These are phyloP conservation scores for Arabidopsis thaliana DNA, from an alignment of 345 rosid genomes.

Conservation along the genomic window DNA sequence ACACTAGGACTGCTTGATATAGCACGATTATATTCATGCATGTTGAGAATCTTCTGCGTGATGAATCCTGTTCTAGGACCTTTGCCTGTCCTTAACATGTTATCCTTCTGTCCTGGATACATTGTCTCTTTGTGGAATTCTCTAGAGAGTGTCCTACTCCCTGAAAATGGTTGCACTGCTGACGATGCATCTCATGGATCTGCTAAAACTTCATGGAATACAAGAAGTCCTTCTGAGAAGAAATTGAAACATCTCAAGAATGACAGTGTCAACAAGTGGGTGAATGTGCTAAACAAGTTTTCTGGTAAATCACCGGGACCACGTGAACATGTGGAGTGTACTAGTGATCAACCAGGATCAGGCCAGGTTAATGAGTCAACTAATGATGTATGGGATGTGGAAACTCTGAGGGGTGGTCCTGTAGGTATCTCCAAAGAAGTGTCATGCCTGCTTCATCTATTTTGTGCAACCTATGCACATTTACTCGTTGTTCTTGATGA, in stretches of 20 bases:
- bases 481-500: slow-evolving; percentile 96
- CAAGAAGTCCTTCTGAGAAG: slow-evolving; percentile 49
- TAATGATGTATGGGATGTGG: slow-evolving; percentile 73
- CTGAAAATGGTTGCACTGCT: slow-evolving; percentile 37
- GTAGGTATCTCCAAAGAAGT: slow-evolving; percentile 71
- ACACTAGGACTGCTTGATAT: slow-evolving; percentile 69
- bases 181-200: slow-evolving; percentile 28
- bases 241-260: slow-evolving; percentile 57
- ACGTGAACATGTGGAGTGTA: slow-evolving; percentile 41
- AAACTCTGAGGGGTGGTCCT: slow-evolving; percentile 72
- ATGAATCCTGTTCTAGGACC: slow-evolving; percentile 68
- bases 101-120: slow-evolving; percentile 88
- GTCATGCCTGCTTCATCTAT: slow-evolving; percentile 80
- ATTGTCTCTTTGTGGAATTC: slow-evolving; percentile 69
- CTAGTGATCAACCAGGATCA: slow-evolving; percentile 49
- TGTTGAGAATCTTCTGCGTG: slow-evolving; percentile 75
- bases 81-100: slow-evolving; percentile 86
- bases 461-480: slow-evolving; percentile 89
- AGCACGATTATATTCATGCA: slow-evolving; percentile 77
- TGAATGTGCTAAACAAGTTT: slow-evolving; percentile 68
- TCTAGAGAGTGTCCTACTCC: slow-evolving; percentile 63
- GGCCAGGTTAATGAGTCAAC: slow-evolving; percentile 51
- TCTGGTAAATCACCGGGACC: slow-evolving; percentile 72
- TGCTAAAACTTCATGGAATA: slow-evolving; percentile 49
- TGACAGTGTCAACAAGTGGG: slow-evolving; percentile 75